Evolutionary conservation across 1,284 basidiomycete genomes (phyloP).

Genomic region (Pseudozyma sp.): DNA sequence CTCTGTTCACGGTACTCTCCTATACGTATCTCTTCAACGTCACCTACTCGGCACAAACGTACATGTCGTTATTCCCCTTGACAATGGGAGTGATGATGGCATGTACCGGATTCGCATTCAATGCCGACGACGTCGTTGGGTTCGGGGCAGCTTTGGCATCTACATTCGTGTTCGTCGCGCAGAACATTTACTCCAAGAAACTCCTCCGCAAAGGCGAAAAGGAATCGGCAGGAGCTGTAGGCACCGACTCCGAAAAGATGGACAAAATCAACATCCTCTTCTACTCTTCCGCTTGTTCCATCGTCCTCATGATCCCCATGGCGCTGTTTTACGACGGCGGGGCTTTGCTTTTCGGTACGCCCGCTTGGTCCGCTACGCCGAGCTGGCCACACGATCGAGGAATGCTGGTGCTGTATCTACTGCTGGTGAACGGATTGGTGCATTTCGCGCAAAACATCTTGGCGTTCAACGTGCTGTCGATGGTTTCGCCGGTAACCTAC

Average conservation of each 20-base stretch:
- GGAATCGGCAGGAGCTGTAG: slow-evolving; percentile 6
- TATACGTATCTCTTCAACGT: slow-evolving; percentile 93
- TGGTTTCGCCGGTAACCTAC: slow-evolving; percentile 97
- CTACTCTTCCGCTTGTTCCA: slow-evolving; percentile 94
- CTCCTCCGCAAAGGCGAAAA: slow-evolving; percentile 75
- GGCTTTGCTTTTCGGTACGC: slow-evolving; percentile 17
- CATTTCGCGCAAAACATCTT: slow-evolving; percentile 98
- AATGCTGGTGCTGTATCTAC: slow-evolving; percentile 73
- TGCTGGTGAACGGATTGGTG: slow-evolving; percentile 91
- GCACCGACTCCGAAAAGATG: slow-evolving; percentile 73
- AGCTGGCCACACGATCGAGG: slow-evolving; percentile 15
- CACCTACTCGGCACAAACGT: slow-evolving; percentile 89
- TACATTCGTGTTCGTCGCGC: slow-evolving; percentile 85
- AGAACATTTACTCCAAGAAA: slow-evolving; percentile 99
- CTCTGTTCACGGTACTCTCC: slow-evolving; percentile 93
- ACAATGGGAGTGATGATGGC: slow-evolving; percentile 97
- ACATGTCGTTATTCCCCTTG: slow-evolving; percentile 91
- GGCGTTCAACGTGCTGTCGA: slow-evolving; percentile 93
- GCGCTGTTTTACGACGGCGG: slow-evolving; percentile 59
- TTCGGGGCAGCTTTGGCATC: slow-evolving; percentile 47
- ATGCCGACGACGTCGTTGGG: slow-evolving; percentile 71
- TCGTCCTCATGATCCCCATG: slow-evolving; percentile 72
- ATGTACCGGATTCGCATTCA: slow-evolving; percentile 91
- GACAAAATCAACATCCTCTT: slow-evolving; percentile 97
- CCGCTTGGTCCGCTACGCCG: slow-evolving; percentile 9